Evolutionary conservation across 768 basidiomycete genomes (phyloP).

Genomic region (Cystofilobasidium ferigula): DNA sequence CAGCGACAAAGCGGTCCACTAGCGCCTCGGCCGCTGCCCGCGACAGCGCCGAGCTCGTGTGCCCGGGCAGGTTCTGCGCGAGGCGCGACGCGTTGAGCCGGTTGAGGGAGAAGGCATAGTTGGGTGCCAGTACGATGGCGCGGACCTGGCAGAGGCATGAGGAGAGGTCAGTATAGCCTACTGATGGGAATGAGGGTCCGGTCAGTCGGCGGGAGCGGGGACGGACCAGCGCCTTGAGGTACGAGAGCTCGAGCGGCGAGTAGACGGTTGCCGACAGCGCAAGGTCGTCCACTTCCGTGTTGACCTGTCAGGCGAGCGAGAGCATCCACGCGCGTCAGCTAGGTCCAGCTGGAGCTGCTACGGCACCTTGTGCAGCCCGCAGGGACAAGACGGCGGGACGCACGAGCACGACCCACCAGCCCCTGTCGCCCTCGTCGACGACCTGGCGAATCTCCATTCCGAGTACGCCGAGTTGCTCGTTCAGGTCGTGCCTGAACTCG

Average conservation of each 20-base stretch:
- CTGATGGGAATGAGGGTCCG: too few relatives aligned
- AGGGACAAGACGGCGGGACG: neutral
- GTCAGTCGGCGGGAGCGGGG: neutral
- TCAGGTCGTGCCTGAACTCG: neutral
- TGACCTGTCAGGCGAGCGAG: constrained; percentile 48
- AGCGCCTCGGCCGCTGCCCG: constrained; percentile 64
- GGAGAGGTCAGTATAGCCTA: too few relatives aligned
- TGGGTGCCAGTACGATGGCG: constrained; percentile 71
- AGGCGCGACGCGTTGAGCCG: constrained; percentile 67
- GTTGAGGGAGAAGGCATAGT: constrained; percentile 61
- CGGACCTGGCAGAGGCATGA: constrained; percentile 51
- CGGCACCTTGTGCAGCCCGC: neutral
- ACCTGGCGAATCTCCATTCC: neutral
- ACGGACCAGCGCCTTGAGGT: constrained; percentile 70
- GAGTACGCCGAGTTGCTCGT: neutral
- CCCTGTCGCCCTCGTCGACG: constrained; percentile 1
- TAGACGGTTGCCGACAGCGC: constrained; percentile 80
- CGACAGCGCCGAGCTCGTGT: constrained; percentile 47
- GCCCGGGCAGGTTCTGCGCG: constrained; percentile 46
- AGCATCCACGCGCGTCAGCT: neutral
- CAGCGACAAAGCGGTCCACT: constrained; percentile 53
- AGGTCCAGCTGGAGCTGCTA: too few relatives aligned
- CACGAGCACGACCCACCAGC: neutral
- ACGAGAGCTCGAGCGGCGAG: constrained; percentile 62
- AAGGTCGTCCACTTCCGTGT: constrained; percentile 65